Base-by-base conservation (phyloP, 1,284 basidiomycete genomes). In the Puccinia hordei region DNA sequence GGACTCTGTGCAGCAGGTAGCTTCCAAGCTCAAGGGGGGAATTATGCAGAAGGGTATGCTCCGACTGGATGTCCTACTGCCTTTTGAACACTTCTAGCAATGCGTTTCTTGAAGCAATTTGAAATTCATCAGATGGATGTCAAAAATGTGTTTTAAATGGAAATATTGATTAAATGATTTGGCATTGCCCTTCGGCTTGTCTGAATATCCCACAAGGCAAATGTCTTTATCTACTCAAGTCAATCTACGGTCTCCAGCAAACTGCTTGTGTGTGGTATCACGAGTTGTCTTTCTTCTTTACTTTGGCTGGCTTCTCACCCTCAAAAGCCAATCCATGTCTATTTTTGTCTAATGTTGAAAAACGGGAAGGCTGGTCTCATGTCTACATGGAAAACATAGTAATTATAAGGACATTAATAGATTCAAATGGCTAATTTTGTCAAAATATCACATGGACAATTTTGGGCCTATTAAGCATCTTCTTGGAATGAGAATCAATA, bases 121-220 rank as follows among this genome's bases (percentile, higher is more conserved):
- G 53, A 57, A 5, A 38, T 73, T 27, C 72, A 73, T 49, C 41
- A 57, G n/a, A 73, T 73, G 72, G 72, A 73, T 59, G 72, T 53
- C 12, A 73, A 57, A 17, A 41, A 46, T 13, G 72, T 51, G 9
- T 65, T 65, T 33, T 65, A 9, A 65, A 65, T 38, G 27, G 27
- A 9, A 33, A 24, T 12, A 8, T 65, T 19, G 35, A 65, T 22
- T 8, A 65, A 65, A 33, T 9, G 4, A 65, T 65, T 33, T 65
- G 33, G 6, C 15, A 35, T 27, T 57, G 19, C 27, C n/a, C 72
- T 51, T 19, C 53, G 22, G 19, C 53, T 27, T 6, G 53, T 9
- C 22, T 57, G 8, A 57, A 22, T 8, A 57, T 57, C 53, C 53
- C 53, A 27, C 5, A 57, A 27, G 53, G 53, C 5, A 22, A 57